A percentile compares a stretch with the other conserved stretches of the same genome.
Evolutionary conservation across 768 basidiomycete genomes (phyloP).

Genomic region (Chalciporus pseudorubinellus): DNA sequence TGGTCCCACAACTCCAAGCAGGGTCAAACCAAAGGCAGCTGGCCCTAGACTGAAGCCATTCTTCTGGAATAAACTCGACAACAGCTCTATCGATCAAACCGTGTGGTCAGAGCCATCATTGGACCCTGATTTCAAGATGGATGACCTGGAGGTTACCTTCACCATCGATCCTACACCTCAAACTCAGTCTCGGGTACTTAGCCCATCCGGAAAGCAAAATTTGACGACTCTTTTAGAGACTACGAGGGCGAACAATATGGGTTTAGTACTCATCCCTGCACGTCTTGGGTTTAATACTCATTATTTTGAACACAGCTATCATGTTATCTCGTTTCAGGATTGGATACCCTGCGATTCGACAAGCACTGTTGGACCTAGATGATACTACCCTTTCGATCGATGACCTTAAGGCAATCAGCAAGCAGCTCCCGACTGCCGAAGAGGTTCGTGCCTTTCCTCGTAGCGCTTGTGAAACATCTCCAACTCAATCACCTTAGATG

Average conservation of each 20-base stretch:
- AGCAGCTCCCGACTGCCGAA: slow-evolving; percentile 75
- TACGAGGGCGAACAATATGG: slow-evolving; percentile 80
- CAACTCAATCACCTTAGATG: slow-evolving; percentile 38
- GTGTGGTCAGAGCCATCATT: slow-evolving; percentile 68
- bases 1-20: slow-evolving; percentile 31
- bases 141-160: slow-evolving; percentile 76
- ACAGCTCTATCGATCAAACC: slow-evolving; percentile 42
- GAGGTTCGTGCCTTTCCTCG: slow-evolving; percentile 50
- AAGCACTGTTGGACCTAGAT: slow-evolving; percentile 68
- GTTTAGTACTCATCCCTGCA: slow-evolving; percentile 36
- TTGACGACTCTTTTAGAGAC: slow-evolving; percentile 75
- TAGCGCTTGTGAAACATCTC: not conserved
- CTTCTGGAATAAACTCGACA: slow-evolving; percentile 84
- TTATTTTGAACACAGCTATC: slow-evolving; percentile 51
- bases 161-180: slow-evolving; percentile 48
- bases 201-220: slow-evolving; percentile 51
- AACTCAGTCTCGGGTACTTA: slow-evolving; percentile 40
- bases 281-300: not conserved
- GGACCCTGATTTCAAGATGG: slow-evolving; percentile 50
- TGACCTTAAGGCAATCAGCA: slow-evolving; percentile 69
- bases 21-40: slow-evolving; percentile 31
- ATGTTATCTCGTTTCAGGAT: slow-evolving; percentile 80
- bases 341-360: slow-evolving; percentile 60
- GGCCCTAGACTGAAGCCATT: slow-evolving; percentile 77
- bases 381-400: slow-evolving; percentile 70